Evolutionary conservation across 805 yeast species (phyloP), one percentile per base, ranked within the genome.

Genomic region (Myxozyma neglecta): DNA sequence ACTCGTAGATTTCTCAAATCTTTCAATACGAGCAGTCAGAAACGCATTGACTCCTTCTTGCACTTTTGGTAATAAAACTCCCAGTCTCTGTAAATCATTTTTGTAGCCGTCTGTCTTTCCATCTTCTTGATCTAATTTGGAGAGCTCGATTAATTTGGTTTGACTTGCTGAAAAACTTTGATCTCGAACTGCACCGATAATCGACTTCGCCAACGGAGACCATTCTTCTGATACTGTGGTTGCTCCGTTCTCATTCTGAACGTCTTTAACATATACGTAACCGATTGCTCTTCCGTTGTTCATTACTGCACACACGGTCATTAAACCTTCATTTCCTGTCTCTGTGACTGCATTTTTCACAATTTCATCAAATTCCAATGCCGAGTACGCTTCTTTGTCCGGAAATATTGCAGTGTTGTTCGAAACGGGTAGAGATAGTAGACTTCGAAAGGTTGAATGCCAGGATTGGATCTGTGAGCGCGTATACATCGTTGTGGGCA

Each of bases 11-110:
- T 2, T 16, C 20, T 46, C 46, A 11, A 40, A 11, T 6, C 16
- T 32, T 45, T 59, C 64, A 13, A 67, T 63, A 36, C 66, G 43
- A 20, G 32, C 59, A 2, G 69, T 66, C 45, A 67, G 42, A 43
- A 55, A 66, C 32, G 34, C 55, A 43, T 67, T 67, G 24, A 67
- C 55, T 6, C 40, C 60, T 5, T 47, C 63, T 48, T 66, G 69
- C n/a, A 64, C 24, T 18, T 35, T 11, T 7, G 55, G 59, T 35
- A 64, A 48, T n/a, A 40, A 50, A 10, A n/a, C 32, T 3, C 50
- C 54, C n/a, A 56, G 44, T 8, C 16, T 50, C 18, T 43, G 53
- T 40, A 59, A 57, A 18, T 49, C 44, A 18, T 35, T 20, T n/a
- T 44, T 37, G 11, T 49, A 14, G 3, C 52, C 14, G 7, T 36